Percentiles rank a stretch among this genome's conserved stretches.
Evolutionary conservation across 352 stramenopile genomes (phyloP).

Genomic region (Globisporangium nunn): DNA sequence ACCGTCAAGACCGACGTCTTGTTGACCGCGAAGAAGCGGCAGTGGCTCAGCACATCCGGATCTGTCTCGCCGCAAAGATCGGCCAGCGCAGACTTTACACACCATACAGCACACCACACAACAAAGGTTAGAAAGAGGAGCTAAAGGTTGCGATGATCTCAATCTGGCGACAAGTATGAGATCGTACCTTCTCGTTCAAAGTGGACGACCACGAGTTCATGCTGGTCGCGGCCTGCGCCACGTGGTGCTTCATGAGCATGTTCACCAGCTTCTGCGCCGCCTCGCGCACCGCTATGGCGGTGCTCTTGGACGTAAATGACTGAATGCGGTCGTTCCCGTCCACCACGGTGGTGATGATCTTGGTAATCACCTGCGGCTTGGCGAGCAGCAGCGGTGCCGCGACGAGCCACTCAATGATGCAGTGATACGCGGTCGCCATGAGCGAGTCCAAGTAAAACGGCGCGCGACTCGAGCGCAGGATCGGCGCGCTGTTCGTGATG

Average conservation of each 20-base stretch:
- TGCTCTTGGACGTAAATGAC: constrained; percentile 44
- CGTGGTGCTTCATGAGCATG: constrained; percentile 86
- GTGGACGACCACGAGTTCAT: constrained; percentile 34
- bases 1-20: constrained; percentile 74
- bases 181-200: constrained; percentile 56
- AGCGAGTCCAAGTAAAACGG: constrained; percentile 81
- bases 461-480: constrained; percentile 62
- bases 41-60: constrained; percentile 38
- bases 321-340: constrained; percentile 69
- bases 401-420: constrained; percentile 83
- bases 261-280: constrained; percentile 75
- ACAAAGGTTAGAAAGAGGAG: no score
- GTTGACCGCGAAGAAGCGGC: constrained; percentile 79
- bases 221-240: constrained; percentile 44
- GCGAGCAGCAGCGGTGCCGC: constrained; percentile 60
- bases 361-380: constrained; percentile 67
- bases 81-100: constrained; percentile 35
- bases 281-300: constrained; percentile 49
- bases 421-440: constrained; percentile 72
- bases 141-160: no score
- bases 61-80: constrained; percentile 46
- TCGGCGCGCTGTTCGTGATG: constrained; percentile 66
- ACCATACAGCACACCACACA: neutral
- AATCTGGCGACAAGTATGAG: neutral
- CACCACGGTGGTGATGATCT: constrained; percentile 79